Percentiles rank a stretch among this genome's conserved stretches.
Conservation (phyloP, 805 yeast species). For the Phaffomyces antillensis region DNA sequence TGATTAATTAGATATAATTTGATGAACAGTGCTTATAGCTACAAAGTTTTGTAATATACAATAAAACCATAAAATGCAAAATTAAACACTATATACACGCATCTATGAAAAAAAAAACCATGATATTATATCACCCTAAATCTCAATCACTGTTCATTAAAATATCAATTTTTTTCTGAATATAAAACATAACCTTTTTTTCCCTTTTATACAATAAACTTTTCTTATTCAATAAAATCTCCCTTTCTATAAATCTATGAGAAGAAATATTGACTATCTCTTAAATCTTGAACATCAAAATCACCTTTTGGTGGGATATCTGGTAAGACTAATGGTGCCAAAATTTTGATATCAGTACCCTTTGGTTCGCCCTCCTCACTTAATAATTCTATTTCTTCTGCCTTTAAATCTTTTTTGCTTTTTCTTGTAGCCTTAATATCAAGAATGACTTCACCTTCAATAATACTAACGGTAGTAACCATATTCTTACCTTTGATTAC, state of each 20-base stretch:
- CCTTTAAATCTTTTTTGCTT: slow-evolving; percentile 8
- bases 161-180: no score
- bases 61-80: no score
- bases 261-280: slow-evolving; percentile 77
- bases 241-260: slow-evolving; percentile 16
- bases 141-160: no score
- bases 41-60: no score
- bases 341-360: slow-evolving; percentile 25
- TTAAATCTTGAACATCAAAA: slow-evolving; percentile 69
- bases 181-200: no score
- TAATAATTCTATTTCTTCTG: not conserved
- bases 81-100: no score
- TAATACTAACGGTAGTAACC: slow-evolving; percentile 65
- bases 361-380: slow-evolving; percentile 7
- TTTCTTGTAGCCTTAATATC: slow-evolving; percentile 6
- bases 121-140: no score
- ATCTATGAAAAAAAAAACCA: no score
- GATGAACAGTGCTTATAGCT: no score
- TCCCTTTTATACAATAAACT: no score
- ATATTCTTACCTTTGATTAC: slow-evolving; percentile 44
- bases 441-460: slow-evolving; percentile 21
- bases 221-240: no score
- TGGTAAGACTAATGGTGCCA: slow-evolving; percentile 68
- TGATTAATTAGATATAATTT: not conserved
- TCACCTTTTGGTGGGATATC: slow-evolving; percentile 73